Base-by-base conservation (phyloP, 257 asterid genomes). In the Penstemon davidsonii region DNA sequence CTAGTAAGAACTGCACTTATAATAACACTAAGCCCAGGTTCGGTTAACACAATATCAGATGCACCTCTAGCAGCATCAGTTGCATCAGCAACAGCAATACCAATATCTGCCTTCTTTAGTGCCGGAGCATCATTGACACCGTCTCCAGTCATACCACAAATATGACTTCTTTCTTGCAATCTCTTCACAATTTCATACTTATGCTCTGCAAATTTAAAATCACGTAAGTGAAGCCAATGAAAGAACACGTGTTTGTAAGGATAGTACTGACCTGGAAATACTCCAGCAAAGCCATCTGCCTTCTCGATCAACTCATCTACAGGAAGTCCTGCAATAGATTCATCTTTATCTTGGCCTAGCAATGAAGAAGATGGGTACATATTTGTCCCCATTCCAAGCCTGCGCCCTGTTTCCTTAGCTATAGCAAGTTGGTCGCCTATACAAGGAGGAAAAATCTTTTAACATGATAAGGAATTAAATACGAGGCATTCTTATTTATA, bases 61-160 rank as follows among this genome's bases (percentile, higher is more conserved):
- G 96, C 96, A 8, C 96, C 72, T 66, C 98, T 78, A 55, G 98
- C 96, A 64, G 98, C 98, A 66, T 91, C 98, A 5, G 98, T 91
- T 53, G 95, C 95, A 84, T 91, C 98, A 59, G 94, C 95, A 72
- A 89, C 97, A n/a, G 97, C 96, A 60, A 92, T 89, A 13, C 96
- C 96, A 0, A 92, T 92, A 71, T 92, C 98, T 5, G 98, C 98
- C 88, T 86, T 90, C 83, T 92, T 92, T 43, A 92, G 77, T 62
- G 98, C 98, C 50, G 98, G 98, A 44, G 98, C 98, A 47, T 92
- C 98, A 33, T 92, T 92, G 18, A 92, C 98, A 51, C 98, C 98
- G 62, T 92, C 98, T 42, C 97, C 98, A 0, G 98, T 92, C 98
- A 92, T 92, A 37, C 98, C 98, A 66, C 87, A 86, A 59, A 92